Conservation (phyloP, 805 yeast species). For the Spathaspora girioi region DNA sequence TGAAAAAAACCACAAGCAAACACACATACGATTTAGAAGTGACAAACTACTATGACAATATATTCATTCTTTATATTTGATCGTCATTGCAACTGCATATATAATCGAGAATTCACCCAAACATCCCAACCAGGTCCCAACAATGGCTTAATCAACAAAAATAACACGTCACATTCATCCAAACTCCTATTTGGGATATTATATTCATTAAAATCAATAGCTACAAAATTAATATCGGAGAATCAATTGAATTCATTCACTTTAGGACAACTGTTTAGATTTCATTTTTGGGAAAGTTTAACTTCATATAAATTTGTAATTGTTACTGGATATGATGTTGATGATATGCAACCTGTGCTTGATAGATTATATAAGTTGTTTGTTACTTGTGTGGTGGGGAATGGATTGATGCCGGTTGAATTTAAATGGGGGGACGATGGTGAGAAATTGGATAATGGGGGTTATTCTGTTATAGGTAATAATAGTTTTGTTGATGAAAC, state of each 20-base stretch:
- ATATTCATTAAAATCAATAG: conserved; percentile 72
- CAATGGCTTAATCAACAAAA: conserved; percentile 39
- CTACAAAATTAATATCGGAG: conserved; percentile 44
- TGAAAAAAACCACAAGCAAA: background rate
- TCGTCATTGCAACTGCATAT: conserved; percentile 86
- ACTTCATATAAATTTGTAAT: conserved; percentile 75
- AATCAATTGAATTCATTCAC: conserved; percentile 50
- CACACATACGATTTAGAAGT: too few relatives aligned
- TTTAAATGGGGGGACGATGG: conserved; percentile 38
- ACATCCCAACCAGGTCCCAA: conserved; percentile 4
- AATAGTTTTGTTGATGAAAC: conserved; percentile 53
- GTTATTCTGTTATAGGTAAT: conserved; percentile 29
- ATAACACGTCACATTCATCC: conserved; percentile 65
- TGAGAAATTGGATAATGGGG: background rate
- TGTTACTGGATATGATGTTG: conserved; percentile 61
- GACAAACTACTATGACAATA: conserved; percentile 46
- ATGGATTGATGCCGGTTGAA: conserved; percentile 53
- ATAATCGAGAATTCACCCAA: conserved; percentile 56
- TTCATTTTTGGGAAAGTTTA: conserved; percentile 77
- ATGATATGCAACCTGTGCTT: conserved; percentile 52
- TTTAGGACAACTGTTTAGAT: conserved; percentile 67
- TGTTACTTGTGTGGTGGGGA: conserved; percentile 58
- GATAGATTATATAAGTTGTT: conserved; percentile 60
- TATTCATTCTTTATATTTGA: conserved; percentile 90
- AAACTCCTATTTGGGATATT: conserved; percentile 83